Evolutionary conservation across 2,329 filamentous ascomycete species (phyloP), one percentile per base, ranked within the genome.

Genomic region (Pestalotiopsis sp.): DNA sequence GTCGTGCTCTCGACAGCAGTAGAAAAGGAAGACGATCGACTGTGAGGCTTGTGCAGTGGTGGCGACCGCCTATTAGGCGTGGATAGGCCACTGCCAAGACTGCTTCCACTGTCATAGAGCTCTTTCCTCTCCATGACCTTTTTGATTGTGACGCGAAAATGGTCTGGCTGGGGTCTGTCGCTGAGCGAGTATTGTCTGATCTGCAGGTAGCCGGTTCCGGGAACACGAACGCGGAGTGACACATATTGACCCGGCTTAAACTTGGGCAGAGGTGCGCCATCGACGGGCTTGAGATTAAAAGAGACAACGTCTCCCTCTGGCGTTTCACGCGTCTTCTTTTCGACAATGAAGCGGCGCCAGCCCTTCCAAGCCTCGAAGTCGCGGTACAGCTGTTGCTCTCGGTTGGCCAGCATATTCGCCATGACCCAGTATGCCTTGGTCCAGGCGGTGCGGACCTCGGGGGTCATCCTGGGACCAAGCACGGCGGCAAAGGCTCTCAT

Each of bases 231-330:
- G 64, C 86, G 86, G 61, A 93, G 80, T 0, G 90, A 91, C 70
- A 93, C 85, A 76, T 93, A 94, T 79, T 94, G 92, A 45, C 92
- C 92, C 0, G 92, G 91, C 68, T 86, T 83, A 82, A 88, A 94
- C 0, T 75, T 59, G 0, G 91, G 91, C 56, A 94, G 82, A n/a
- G 82, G 81, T 71, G 85, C 79, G 49, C 83, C 84, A 71, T 93
- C 90, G 6, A 87, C 82, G 0, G 92, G 91, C 65, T 86, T 83
- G 14, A 94, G 85, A 74, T 92, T 90, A 78, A 93, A 93, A 0
- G 90, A 92, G 58, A 86, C 90, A 71, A 94, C 91, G 70, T 91
- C 88, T 3, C 89, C 87, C 1, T 76, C 76, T 17, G 67, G 39
- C 2, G 88, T 86, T 78, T 94, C 92, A 66, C 84, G 82, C 59